These are phyloP conservation scores for Hyaloscypha hepaticicola DNA, from an alignment of 495 filamentous ascomycete species.

Conservation along the genomic window DNA sequence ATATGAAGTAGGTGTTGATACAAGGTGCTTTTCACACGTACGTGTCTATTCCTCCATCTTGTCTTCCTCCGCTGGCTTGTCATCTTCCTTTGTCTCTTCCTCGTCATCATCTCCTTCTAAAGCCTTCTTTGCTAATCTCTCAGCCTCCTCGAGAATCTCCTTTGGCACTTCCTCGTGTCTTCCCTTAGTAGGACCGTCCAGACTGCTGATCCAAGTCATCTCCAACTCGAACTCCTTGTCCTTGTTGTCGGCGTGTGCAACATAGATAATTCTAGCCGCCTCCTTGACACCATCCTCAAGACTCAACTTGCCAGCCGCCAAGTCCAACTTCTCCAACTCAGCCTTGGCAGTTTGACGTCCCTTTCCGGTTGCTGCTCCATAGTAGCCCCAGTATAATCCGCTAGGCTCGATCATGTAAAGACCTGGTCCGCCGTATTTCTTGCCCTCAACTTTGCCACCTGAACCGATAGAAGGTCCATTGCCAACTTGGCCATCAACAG, in stretches of 20 bases:
- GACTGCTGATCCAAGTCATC: slow-evolving; percentile 93
- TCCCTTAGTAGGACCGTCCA: slow-evolving; percentile 84
- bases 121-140: slow-evolving; percentile 77
- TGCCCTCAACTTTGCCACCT: slow-evolving; percentile 73
- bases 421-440: slow-evolving; percentile 80
- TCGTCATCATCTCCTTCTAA: slow-evolving; percentile 73
- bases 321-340: slow-evolving; percentile 94
- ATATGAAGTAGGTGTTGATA: slow-evolving; percentile 26
- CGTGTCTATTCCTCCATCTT: slow-evolving; percentile 71
- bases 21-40: slow-evolving; percentile 30
- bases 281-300: slow-evolving; percentile 90
- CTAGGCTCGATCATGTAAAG: slow-evolving; percentile 99
- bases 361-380: slow-evolving; percentile 95
- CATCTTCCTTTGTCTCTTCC: slow-evolving; percentile 49
- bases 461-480: slow-evolving; percentile 71
- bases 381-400: slow-evolving; percentile 97
- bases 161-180: slow-evolving; percentile 89
- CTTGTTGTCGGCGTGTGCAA: slow-evolving; percentile 93
- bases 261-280: slow-evolving; percentile 92
- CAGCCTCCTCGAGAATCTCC: slow-evolving; percentile 85
- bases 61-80: slow-evolving; percentile 50
- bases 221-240: slow-evolving; percentile 99
- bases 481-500: slow-evolving; percentile 86
- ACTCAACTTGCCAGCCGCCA: slow-evolving; percentile 72
- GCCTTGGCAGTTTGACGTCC: slow-evolving; percentile 94